Evolutionary conservation across 1,284 basidiomycete species (phyloP), one percentile per base, ranked within the genome.

Genomic region (Moesziomyces sp.): DNA sequence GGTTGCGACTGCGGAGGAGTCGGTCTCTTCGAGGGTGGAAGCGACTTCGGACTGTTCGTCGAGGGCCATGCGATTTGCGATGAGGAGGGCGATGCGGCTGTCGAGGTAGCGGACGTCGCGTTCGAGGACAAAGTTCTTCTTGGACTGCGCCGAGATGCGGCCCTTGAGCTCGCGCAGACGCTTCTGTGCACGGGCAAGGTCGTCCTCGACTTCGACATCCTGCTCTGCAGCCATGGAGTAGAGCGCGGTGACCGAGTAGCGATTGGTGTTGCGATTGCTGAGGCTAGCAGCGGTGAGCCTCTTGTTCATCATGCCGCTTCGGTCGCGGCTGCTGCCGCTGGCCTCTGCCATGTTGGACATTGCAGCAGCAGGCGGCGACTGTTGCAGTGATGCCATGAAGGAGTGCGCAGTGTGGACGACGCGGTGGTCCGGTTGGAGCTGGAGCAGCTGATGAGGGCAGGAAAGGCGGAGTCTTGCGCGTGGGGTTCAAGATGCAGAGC

Each of bases 91-190:
- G 83, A 99, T 99, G 56, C 97, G 90, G 48, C 93, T 93, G 87
- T 99, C 97, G 55, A 99, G 90, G 85, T 99, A 99, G 51, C 97
- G 91, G 42, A 99, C 97, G 85, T 99, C 97, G 49, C 96, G 90
- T 85, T 99, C 96, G 30, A 99, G 89, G 28, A 99, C 94, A 84
- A 99, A 99, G 86, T 99, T 99, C 89, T 96, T 97, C 88, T 99
- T 99, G 56, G 93, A 96, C 86, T 99, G 97, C 0, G 93, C 91
- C 23, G 94, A 98, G 75, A 99, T 99, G 80, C 94, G 92, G n/a
- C 91, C 89, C 86, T 99, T 99, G 78, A 99, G 89, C 78, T 98
- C 95, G 35, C 97, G 88, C 47, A 99, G 87, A 48, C 94, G 92
- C 86, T 96, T 97, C 87, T 98, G 96, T 43, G 96, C 97, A 21